phyloP scores from a whole-genome alignment of 805 yeast genomes.

The Suhomyces sp. region DNA sequence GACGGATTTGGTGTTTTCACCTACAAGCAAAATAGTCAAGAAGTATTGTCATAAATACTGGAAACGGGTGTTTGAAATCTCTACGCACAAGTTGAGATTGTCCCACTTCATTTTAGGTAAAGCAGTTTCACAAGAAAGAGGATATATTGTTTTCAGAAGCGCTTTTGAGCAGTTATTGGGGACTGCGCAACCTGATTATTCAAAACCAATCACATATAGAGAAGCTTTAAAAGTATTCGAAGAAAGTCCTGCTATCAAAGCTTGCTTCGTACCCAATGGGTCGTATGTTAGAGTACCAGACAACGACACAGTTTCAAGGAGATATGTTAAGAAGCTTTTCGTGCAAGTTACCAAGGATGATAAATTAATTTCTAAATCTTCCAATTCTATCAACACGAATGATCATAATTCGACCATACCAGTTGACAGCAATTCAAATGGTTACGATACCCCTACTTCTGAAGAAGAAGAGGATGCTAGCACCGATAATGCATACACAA shows the following conservation, averaged over 20 bases:
- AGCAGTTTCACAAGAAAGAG: conserved; percentile 67
- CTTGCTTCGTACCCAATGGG: conserved; percentile 80
- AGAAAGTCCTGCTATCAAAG: conserved; percentile 40
- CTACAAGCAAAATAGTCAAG: neutral
- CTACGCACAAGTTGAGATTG: conserved; percentile 60
- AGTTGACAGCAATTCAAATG: conserved; percentile 2
- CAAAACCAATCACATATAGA: conserved; percentile 51
- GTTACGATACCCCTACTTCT: conserved; percentile 34
- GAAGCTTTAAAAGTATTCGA: conserved; percentile 48
- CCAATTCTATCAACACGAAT: conserved; percentile 14
- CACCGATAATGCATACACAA: conserved; percentile 50
- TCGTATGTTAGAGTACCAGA: conserved; percentile 82
- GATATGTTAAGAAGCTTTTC: conserved; percentile 64
- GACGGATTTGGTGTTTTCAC: neutral
- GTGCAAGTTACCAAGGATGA: conserved; percentile 83
- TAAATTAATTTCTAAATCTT: conserved; percentile 40
- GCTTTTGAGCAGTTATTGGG: conserved; percentile 43
- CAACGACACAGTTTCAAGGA: conserved; percentile 70
- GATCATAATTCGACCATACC: no score
- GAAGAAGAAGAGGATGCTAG: conserved; percentile 44
- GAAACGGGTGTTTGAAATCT: conserved; percentile 55
- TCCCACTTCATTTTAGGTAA: conserved; percentile 77
- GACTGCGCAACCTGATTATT: conserved; percentile 50
- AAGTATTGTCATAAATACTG: conserved; percentile 54
- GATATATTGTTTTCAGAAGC: conserved; percentile 58